These are phyloP conservation scores for Starmera caribaea DNA, from an alignment of 805 yeast species.

Conservation along the genomic window DNA sequence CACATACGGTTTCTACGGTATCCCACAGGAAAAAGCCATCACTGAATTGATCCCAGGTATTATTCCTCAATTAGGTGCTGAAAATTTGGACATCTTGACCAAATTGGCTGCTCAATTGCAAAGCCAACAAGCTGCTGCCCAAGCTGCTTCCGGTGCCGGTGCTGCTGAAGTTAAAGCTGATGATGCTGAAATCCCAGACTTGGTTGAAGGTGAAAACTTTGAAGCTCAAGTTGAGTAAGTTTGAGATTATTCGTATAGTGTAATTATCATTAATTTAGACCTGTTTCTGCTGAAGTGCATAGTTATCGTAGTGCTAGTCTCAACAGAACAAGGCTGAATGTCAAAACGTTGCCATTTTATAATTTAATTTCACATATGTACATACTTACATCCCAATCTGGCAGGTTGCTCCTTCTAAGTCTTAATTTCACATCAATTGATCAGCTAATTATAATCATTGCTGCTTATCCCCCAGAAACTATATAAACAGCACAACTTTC, in stretches of 20 bases:
- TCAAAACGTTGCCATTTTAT: too few relatives aligned
- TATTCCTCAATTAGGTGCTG: constrained; percentile 94
- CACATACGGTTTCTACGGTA: constrained; percentile 92
- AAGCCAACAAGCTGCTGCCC: constrained; percentile 37
- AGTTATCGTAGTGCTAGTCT: too few relatives aligned
- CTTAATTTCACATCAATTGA: too few relatives aligned
- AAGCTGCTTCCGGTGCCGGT: constrained; percentile 37
- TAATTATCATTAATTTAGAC: not conserved
- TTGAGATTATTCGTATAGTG: not conserved
- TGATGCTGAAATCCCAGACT: constrained; percentile 50
- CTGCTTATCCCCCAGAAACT: too few relatives aligned
- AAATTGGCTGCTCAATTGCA: constrained; percentile 86
- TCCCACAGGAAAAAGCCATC: constrained; percentile 85
- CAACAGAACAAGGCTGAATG: too few relatives aligned
- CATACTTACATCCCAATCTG: too few relatives aligned
- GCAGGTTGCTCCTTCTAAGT: too few relatives aligned
- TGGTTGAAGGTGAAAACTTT: constrained; percentile 76
- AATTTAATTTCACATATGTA: too few relatives aligned
- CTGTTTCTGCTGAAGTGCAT: too few relatives aligned
- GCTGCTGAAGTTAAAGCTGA: constrained; percentile 41
- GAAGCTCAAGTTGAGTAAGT: constrained; percentile 35
- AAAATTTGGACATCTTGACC: constrained; percentile 82
- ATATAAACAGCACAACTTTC: too few relatives aligned
- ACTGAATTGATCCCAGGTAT: constrained; percentile 90
- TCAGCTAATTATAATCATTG: too few relatives aligned